Base-by-base conservation (phyloP, 169 alveolate species). In the Besnoitia besnoiti region DNA sequence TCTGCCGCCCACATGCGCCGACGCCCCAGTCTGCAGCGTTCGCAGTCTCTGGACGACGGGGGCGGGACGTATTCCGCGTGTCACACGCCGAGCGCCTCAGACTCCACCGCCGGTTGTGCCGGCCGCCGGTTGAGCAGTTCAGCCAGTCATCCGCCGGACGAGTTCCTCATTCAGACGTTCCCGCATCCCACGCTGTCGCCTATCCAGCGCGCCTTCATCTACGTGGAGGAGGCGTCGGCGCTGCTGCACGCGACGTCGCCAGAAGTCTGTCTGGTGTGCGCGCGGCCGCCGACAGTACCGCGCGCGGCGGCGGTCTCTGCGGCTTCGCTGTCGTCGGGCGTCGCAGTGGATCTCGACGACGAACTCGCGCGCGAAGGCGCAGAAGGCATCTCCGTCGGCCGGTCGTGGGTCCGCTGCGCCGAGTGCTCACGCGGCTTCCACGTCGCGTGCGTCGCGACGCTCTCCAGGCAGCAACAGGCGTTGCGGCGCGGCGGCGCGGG, bases 211-310 rank as follows among this genome's bases (percentile, higher is more conserved):
- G 94, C 94, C 61, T 91, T 91, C 27, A 85, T 91, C 40, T 89
- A 82, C 51, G 87, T 91, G 85, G 91, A 80, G 79, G 94, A 91
- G 49, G 94, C 94, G 12, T 84, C 94, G 42, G 91, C 82, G 62
- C 88, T 80, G 67, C 91, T 91, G 76, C 94, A 91, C 42, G 94
- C 80, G 39, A 73, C 87, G 42, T 89, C 94, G n/a, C 91, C 94
- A 7, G 91, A 91, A n/a, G 94, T 91, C 35, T 91, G 94, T 47
- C 94, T 91, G 33, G 87, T 91, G 33, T 91, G 94, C 91, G 87
- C 91, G 61, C 67, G 61, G 80, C 91, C 91, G 21, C 87, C 87
- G 4, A 42, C 40, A 16, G 61, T 77, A 14, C 87, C 87, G 19
- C 87, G 87, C 33, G 87, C 87, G 30, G 87, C 87, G 10, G 87